Evolutionary conservation across 2,329 filamentous ascomycete species (phyloP).

Genomic region (Thelonectria rubi): DNA sequence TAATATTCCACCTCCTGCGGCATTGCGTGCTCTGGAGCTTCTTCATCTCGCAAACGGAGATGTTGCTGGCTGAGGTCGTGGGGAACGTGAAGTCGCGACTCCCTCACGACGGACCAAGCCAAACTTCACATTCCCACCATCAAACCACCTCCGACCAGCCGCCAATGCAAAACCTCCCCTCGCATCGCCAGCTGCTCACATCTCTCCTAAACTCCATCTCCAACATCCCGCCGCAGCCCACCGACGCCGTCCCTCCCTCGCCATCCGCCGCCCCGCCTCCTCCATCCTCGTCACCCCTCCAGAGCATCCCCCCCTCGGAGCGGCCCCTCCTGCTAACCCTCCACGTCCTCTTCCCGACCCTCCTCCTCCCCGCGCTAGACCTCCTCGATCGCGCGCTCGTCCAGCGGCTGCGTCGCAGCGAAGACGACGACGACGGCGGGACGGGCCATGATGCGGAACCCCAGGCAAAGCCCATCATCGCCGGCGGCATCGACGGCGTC

Average conservation of each 20-base stretch:
- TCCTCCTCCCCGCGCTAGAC: constrained; percentile 86
- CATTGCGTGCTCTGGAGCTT: background rate
- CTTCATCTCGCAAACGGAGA: background rate
- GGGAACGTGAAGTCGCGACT: background rate
- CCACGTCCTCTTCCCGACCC: constrained; percentile 83
- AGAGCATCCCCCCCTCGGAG: constrained; percentile 42
- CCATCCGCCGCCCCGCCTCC: constrained; percentile 40
- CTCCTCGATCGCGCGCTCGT: constrained; percentile 83
- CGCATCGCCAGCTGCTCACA: constrained; percentile 57
- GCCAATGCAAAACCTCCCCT: constrained; percentile 43
- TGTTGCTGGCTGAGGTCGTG: background rate
- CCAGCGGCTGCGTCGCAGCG: constrained; percentile 55
- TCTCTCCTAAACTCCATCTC: constrained; percentile 57
- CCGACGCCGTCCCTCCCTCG: constrained; percentile 3
- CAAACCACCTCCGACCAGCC: background rate
- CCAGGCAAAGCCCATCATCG: too few relatives aligned
- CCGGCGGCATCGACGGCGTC: constrained; percentile 43
- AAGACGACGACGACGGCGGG: constrained; percentile 24
- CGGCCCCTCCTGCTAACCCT: constrained; percentile 76
- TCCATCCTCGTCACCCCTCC: constrained; percentile 27
- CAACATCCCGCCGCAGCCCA: constrained; percentile 22
- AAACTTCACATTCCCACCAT: constrained; percentile 6
- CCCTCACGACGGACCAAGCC: background rate
- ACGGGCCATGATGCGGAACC: background rate
- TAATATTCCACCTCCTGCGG: background rate